Percentiles rank a stretch among this genome's conserved stretches.
Evolutionary conservation across 371 early-diverging fungal species (phyloP).

Genomic region (Blakeslea trispora): DNA sequence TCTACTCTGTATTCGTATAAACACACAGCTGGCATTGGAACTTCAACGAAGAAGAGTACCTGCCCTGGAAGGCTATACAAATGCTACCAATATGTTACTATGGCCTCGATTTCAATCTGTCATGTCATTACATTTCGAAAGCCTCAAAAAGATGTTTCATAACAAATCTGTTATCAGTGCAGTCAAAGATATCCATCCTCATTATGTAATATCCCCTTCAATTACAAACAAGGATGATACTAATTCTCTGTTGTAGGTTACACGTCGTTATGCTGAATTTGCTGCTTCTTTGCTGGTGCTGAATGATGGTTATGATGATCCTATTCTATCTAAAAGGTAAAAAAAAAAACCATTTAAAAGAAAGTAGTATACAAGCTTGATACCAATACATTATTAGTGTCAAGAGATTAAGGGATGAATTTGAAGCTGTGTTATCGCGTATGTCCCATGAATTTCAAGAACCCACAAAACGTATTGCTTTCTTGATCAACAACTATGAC

Average conservation of each 20-base stretch:
- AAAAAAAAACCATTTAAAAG: no score
- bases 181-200: constrained; percentile 81
- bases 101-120: constrained; percentile 92
- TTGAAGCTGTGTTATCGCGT: constrained; percentile 67
- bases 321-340: constrained; percentile 75
- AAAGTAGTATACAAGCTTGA: no score
- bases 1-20: constrained; percentile 84
- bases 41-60: constrained; percentile 82
- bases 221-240: no score
- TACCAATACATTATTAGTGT: no score
- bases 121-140: constrained; percentile 86
- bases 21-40: constrained; percentile 77
- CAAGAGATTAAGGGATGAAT: constrained; percentile 74
- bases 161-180: constrained; percentile 53
- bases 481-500: constrained; percentile 92
- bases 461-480: constrained; percentile 68
- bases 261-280: constrained; percentile 88
- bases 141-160: constrained; percentile 69
- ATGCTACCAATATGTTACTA: constrained; percentile 85
- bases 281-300: constrained; percentile 83
- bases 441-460: constrained; percentile 78
- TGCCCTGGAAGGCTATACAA: constrained; percentile 79
- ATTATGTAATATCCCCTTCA: constrained; percentile 59
- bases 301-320: constrained; percentile 85
- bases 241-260: no score